phyloP scores from a whole-genome alignment of 176 grass and related monocot species.

The Rhynchospora pubera region DNA sequence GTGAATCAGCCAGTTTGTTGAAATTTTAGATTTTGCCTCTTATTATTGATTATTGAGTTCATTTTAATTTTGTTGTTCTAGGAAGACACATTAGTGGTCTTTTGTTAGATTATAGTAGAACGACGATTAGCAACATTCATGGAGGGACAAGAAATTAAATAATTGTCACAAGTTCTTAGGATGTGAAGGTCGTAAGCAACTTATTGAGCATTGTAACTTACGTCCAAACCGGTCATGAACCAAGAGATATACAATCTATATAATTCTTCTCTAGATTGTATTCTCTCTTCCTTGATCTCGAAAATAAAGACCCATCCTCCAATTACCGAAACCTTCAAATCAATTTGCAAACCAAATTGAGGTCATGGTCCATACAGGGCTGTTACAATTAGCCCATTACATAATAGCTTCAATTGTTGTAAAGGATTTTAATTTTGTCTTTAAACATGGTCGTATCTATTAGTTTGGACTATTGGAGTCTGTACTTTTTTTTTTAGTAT shows the following conservation, averaged over 20 bases:
- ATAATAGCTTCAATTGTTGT: neutral
- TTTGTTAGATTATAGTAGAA: neutral
- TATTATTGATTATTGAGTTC: neutral
- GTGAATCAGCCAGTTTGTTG: neutral
- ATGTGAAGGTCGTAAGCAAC: neutral
- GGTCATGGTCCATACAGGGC: neutral
- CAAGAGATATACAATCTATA: neutral
- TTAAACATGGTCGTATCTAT: neutral
- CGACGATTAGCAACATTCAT: too few relatives aligned
- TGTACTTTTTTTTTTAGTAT: too few relatives aligned
- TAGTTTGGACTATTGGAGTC: too few relatives aligned
- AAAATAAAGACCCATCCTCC: neutral
- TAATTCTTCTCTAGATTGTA: neutral
- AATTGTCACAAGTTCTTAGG: neutral
- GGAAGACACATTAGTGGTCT: neutral
- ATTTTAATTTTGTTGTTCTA: neutral
- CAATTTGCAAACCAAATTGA: neutral
- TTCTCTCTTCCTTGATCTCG: neutral
- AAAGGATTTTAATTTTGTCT: neutral
- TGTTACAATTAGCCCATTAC: neutral
- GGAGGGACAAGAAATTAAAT: neutral
- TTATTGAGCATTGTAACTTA: neutral
- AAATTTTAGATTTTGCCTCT: neutral
- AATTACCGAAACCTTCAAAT: neutral
- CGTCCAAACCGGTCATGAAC: neutral